Evolutionary conservation across 768 basidiomycete species (phyloP), one percentile per base, ranked within the genome.

Genomic region (Boletus sp.): DNA sequence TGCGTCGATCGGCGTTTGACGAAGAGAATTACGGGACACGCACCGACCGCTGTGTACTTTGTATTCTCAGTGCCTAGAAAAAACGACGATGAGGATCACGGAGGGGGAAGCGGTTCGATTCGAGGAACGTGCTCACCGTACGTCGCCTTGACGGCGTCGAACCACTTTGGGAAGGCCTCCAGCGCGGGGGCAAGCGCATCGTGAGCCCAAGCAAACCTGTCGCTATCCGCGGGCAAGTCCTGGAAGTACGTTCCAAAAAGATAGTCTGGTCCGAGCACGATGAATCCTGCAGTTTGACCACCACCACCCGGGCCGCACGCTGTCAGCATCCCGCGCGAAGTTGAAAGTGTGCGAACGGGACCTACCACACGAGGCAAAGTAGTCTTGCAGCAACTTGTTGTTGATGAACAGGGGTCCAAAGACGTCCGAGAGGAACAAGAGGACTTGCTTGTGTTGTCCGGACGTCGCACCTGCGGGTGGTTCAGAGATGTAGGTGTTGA

Each of bases 291-390:
- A 14, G 14, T 35, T 11, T 8, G 9, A 4, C 39, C 20, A 17
- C 7, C 20, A 10, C 18, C 41, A 20, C 8, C 18, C 41, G n/a
- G n/a, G n/a, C 5, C 18, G 24, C 11, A 20, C 45, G 11, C 14
- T 11, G 39, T 18, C 39, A 24, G 20, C 18, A 18, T 44, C 20
- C 5, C 20, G 11, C 20, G 6, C 17, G 8, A 9, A 5, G n/a
- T 17, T 28, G 7, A 17, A 30, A 12, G 3, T 35, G 9, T 8
- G 33, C 33, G 7, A 11, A 5, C 9, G 12, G 15, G 35, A 64
- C n/a, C n/a, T 39, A 86, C 86, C 86, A n/a, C 78, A 72, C 2
- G 79, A 72, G 2, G 86, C 84, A 52, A 82, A 84, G 54, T 79
- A 86, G 64, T 87, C 85, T 63, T 84, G 82, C 6, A 87, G 50